Evolutionary conservation across 345 rosid genomes (phyloP).

Genomic region (Citrus inodora): DNA sequence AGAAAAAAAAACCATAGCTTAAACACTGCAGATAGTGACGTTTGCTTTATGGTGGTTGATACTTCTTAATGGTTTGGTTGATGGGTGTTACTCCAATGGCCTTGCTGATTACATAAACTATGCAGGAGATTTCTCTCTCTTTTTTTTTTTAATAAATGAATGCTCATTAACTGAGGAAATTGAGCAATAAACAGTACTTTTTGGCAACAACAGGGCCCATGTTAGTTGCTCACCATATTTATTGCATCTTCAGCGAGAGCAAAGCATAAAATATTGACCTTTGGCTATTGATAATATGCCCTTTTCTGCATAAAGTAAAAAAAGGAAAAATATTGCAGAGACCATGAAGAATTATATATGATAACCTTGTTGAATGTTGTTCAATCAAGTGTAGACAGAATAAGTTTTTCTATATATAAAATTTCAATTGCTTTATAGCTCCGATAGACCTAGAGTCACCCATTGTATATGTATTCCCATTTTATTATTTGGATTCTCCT

Average conservation of each 20-base stretch:
- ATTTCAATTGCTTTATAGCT: background rate
- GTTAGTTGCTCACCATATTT: background rate
- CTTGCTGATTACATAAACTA: background rate
- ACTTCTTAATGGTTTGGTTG: slow-evolving; percentile 17
- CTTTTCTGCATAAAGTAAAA: background rate
- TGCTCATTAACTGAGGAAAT: background rate
- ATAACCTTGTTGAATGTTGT: background rate
- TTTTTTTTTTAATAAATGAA: background rate
- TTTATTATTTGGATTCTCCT: background rate
- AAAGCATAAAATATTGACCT: background rate
- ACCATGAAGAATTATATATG: background rate
- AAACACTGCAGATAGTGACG: slow-evolving; percentile 17
- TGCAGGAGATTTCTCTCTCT: background rate
- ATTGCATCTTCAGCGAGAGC: background rate
- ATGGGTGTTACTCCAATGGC: background rate
- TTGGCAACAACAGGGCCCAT: background rate
- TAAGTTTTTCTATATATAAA: background rate
- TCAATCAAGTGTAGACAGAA: too few species aligned
- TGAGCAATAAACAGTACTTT: background rate
- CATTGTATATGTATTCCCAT: background rate
- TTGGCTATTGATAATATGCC: slow-evolving; percentile 1
- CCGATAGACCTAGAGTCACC: background rate
- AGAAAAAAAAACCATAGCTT: slow-evolving; percentile 6
- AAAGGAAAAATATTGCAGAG: background rate
- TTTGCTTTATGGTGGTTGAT: slow-evolving; percentile 21